These are phyloP conservation scores for Colletotrichum coccodes DNA, from an alignment of 2,329 filamentous ascomycete species.

Conservation along the genomic window DNA sequence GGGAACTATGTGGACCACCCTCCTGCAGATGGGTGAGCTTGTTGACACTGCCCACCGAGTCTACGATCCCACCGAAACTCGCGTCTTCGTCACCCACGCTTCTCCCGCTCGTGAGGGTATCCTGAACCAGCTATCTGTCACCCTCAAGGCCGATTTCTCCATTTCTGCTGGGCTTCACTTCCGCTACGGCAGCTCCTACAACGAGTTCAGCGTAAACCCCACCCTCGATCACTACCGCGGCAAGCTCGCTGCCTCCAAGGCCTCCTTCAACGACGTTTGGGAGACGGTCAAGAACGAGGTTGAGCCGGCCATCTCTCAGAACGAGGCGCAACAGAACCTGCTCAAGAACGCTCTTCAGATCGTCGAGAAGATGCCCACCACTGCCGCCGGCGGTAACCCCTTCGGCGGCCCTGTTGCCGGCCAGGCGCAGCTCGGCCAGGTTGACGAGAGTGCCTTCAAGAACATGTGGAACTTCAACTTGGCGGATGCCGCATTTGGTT, in stretches of 20 bases:
- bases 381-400: conserved; percentile 94
- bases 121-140: conserved; percentile 96
- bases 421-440: conserved; percentile 80
- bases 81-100: conserved; percentile 95
- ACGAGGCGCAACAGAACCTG: conserved; percentile 92
- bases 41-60: conserved; percentile 98
- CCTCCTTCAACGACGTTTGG: conserved; percentile 99
- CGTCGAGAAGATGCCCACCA: conserved; percentile 97
- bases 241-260: conserved; percentile 97
- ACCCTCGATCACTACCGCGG: conserved; percentile 98
- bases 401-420: conserved; percentile 88
- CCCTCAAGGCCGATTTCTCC: conserved; percentile 97
- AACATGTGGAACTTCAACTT: conserved; percentile 99
- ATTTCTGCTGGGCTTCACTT: conserved; percentile 98
- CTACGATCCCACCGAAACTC: conserved; percentile 97
- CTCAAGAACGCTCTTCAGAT: conserved; percentile 91
- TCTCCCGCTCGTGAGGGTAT: conserved; percentile 97
- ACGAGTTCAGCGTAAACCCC: conserved; percentile 99
- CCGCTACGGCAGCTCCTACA: conserved; percentile 98
- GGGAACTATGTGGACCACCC: conserved; percentile 99
- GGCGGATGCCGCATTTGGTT: conserved; percentile 96
- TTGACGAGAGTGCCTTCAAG: conserved; percentile 99
- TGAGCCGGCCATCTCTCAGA: conserved; percentile 91
- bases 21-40: conserved; percentile 97
- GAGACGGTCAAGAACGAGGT: conserved; percentile 98